Percentiles rank a stretch among this genome's conserved stretches.
Evolutionary conservation across 2,329 filamentous ascomycete genomes (phyloP).

Genomic region (Trichoderma harzianum): DNA sequence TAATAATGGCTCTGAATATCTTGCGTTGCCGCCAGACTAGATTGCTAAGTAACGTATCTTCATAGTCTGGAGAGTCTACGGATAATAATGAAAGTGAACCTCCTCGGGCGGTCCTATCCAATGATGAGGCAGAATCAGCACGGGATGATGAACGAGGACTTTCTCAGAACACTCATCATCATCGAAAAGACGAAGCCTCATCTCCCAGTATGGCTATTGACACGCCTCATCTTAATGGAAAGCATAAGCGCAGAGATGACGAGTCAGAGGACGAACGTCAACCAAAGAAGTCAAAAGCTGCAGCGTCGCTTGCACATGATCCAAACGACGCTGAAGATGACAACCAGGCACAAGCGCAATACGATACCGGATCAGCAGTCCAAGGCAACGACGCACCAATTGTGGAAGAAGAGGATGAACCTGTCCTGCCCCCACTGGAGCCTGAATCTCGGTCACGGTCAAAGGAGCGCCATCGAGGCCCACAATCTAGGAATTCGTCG

Average conservation of each 20-base stretch:
- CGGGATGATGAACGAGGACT: not conserved
- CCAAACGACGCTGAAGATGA: not conserved
- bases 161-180: not conserved
- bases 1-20: not conserved
- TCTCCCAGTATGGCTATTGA: not conserved
- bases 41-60: not conserved
- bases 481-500: slow-evolving; percentile 30
- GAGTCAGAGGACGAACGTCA: slow-evolving; percentile 11
- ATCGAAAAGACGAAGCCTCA: not conserved
- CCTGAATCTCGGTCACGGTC: slow-evolving; percentile 11
- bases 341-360: not conserved
- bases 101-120: not conserved
- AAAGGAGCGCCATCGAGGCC: slow-evolving; percentile 22
- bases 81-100: not conserved
- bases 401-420: slow-evolving; percentile 3
- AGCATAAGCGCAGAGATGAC: slow-evolving; percentile 14
- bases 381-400: not conserved
- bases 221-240: slow-evolving; percentile 9
- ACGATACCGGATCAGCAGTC: slow-evolving; percentile 13
- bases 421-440: not conserved
- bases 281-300: slow-evolving; percentile 9
- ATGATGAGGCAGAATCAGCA: not conserved
- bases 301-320: not conserved
- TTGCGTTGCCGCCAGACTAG: not conserved
- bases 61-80: not conserved